phyloP scores from a whole-genome alignment of 768 basidiomycete species.

The Suillus bovinus region DNA sequence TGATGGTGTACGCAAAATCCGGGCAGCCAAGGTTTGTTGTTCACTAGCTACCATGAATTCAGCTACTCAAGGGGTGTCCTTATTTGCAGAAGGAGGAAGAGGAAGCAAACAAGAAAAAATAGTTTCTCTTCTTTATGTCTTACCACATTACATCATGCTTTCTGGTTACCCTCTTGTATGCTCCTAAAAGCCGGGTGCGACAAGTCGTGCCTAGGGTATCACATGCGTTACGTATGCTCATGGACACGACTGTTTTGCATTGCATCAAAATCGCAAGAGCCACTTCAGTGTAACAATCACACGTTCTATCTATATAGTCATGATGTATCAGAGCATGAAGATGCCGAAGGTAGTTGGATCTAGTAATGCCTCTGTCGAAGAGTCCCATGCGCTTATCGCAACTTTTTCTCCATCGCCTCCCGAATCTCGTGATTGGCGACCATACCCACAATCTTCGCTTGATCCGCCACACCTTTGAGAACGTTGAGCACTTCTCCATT shows the following conservation, averaged over 20 bases:
- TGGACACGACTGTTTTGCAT: conserved; percentile 18
- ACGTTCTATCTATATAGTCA: background rate
- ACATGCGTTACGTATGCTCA: conserved; percentile 35
- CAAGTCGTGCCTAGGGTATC: conserved; percentile 23
- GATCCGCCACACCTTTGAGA: conserved; percentile 82
- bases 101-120: conserved; percentile 92
- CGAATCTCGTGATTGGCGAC: conserved; percentile 78
- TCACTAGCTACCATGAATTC: background rate
- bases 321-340: conserved; percentile 2
- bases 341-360: conserved; percentile 11
- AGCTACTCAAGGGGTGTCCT: conserved; percentile 18
- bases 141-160: conserved; percentile 25
- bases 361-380: conserved; percentile 3
- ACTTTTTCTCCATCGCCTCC: conserved; percentile 58
- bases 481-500: conserved; percentile 85
- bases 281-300: conserved; percentile 14
- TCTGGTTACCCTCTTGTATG: conserved; percentile 26
- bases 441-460: conserved; percentile 76
- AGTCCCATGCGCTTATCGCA: conserved; percentile 11
- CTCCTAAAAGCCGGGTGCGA: conserved; percentile 39
- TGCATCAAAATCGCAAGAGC: conserved; percentile 22
- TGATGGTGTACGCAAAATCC: conserved; percentile 86
- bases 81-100: conserved; percentile 78
- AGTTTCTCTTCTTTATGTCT: conserved; percentile 30
- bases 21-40: conserved; percentile 75